Evolutionary conservation across 805 yeast genomes (phyloP).

Genomic region (Candida orba): DNA sequence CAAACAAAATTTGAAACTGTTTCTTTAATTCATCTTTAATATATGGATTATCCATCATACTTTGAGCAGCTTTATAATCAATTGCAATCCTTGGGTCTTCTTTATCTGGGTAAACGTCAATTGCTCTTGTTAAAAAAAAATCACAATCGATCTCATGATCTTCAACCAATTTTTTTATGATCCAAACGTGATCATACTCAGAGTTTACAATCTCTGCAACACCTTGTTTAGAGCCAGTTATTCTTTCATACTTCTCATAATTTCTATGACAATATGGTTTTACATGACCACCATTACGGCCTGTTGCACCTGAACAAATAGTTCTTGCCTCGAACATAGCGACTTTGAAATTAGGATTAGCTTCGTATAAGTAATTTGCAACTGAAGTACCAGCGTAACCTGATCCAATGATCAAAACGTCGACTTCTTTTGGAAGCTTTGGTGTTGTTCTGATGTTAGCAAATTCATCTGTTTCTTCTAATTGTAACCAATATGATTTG

Average conservation of each 20-base stretch:
- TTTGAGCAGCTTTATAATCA: constrained; percentile 12
- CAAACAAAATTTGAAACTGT: constrained; percentile 27
- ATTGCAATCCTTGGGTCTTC: constrained; percentile 14
- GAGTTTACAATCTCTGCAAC: constrained; percentile 33
- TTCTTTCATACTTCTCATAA: constrained; percentile 6
- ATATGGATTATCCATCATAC: constrained; percentile 23
- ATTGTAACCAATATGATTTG: constrained; percentile 15
- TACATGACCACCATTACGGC: constrained; percentile 44
- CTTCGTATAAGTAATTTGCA: constrained; percentile 29
- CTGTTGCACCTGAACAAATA: constrained; percentile 38
- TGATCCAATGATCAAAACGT: constrained; percentile 36
- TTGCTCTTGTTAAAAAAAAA: constrained; percentile 27
- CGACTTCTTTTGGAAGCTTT: constrained; percentile 29
- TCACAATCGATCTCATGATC: constrained; percentile 32
- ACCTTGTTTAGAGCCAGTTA: constrained; percentile 12
- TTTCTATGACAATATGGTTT: constrained; percentile 27
- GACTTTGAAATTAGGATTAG: constrained; percentile 19
- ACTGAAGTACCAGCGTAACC: constrained; percentile 40
- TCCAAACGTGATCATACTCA: constrained; percentile 29
- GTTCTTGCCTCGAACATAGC: constrained; percentile 36
- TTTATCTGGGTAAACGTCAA: constrained; percentile 27
- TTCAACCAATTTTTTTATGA: constrained; percentile 28
- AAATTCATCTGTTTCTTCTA: constrained; percentile 11
- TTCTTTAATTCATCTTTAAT: constrained; percentile 24
- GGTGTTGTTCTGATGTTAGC: constrained; percentile 11